These are phyloP conservation scores for Allium cepa DNA, from an alignment of 106 monocot species.

Conservation along the genomic window DNA sequence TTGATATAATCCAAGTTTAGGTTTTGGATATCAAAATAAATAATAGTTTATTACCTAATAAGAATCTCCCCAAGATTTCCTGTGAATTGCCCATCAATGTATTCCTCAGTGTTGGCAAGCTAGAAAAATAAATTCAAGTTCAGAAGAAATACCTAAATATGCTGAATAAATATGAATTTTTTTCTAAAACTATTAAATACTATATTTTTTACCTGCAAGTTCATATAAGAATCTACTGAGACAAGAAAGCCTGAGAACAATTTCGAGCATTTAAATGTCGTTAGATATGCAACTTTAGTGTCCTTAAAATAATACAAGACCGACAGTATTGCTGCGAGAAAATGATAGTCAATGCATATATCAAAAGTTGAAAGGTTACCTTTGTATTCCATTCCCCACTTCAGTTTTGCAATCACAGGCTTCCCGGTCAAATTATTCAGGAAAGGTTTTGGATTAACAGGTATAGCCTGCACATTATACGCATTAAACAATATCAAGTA, in stretches of 20 bases:
- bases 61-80: conserved; percentile 94
- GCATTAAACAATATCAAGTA: neutral
- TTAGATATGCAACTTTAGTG: neutral
- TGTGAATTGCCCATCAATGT: conserved; percentile 85
- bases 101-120: conserved; percentile 91
- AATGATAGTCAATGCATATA: too few species aligned
- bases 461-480: conserved; percentile 44
- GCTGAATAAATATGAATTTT: neutral
- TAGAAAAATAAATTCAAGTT: conserved; percentile 12
- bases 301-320: too few species aligned
- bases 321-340: too few species aligned
- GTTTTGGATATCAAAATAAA: neutral
- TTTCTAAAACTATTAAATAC: neutral
- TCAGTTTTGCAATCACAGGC: conserved; percentile 88
- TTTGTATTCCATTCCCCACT: conserved; percentile 99
- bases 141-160: neutral
- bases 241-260: conserved; percentile 75
- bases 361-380: conserved; percentile 16
- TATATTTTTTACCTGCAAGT: conserved; percentile 59
- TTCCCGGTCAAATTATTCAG: conserved; percentile 90
- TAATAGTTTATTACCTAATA: conserved; percentile 54
- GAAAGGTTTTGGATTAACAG: conserved; percentile 90
- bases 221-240: conserved; percentile 96
- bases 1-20: too few species aligned
- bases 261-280: neutral